Base-by-base conservation (phyloP, 2,329 filamentous ascomycete genomes). In the Ceratocystis huliohia region DNA sequence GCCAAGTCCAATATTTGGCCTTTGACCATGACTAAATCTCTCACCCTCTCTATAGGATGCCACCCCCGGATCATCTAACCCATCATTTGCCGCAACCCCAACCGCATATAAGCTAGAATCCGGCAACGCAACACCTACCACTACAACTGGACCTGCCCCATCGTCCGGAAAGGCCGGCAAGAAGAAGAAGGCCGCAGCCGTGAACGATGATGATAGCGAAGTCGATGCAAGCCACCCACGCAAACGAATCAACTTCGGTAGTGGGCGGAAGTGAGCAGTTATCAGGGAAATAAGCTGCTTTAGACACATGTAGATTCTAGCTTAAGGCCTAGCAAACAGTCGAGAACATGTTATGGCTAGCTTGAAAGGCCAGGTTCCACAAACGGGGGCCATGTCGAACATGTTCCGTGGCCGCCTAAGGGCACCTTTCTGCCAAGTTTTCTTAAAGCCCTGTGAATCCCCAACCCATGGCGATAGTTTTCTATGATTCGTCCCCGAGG, bases 181-280 rank as follows among this genome's bases (percentile, higher is more conserved):
- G 70, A 85, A 83, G 73, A 79, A 81, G 70, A 81, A 81, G 73
- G 81, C 81, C 73, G 82, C 81, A 72, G 78, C 77, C 70, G 76
- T 76, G 37, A 77, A 75, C 4, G 74, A 73, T 3, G 74, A 82
- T 30, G 84, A 86, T 67, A 86, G 83, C 74, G 84, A 86, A 74
- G 81, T 79, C 25, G 83, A 86, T 65, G 76, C 77, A 62, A 79
- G 81, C 66, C 73, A 76, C 61, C 74, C 73, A 53, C 85, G 84
- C 74, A 80, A 82, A 65, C 76, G 83, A 69, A 84, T 82, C 2
- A 82, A 82, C 70, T 84, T 85, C 72, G 82, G 82, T 17, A 79
- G 81, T 0, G 76, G 77, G 37, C 77, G 82, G 66, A 84, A 82
- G 72, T 81, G 68, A 72, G 13, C 4, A 13, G 37, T 3, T 15